Conservation (phyloP, 495 filamentous ascomycete species). For the Saxispiralis lemnorum region DNA sequence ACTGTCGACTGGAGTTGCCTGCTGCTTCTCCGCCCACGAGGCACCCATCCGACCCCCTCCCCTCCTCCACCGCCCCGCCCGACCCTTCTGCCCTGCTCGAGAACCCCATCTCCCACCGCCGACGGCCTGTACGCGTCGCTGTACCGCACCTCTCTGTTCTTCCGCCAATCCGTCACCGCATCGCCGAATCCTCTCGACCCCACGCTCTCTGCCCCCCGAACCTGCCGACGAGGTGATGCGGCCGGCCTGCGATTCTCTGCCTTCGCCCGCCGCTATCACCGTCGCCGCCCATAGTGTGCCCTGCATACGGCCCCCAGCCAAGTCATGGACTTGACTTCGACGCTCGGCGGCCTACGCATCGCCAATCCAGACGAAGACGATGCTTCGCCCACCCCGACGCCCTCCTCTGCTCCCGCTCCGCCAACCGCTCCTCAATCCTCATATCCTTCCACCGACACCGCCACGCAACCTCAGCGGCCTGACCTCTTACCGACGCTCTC, state of each 20-base stretch:
- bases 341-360: slow-evolving; percentile 85
- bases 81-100: not conserved
- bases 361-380: slow-evolving; percentile 77
- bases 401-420: slow-evolving; percentile 1
- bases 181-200: too few relatives aligned
- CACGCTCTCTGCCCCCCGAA: too few relatives aligned
- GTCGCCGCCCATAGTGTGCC: not conserved
- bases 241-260: too few relatives aligned
- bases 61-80: not conserved
- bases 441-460: slow-evolving; percentile 17
- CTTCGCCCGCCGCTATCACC: not conserved
- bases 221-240: too few relatives aligned
- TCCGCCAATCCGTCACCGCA: too few relatives aligned
- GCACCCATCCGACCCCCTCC: not conserved
- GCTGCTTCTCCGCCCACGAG: not conserved
- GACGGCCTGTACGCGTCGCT: not conserved
- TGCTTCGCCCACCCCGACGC: not conserved
- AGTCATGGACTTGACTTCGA: slow-evolving; percentile 57
- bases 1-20: too few relatives aligned
- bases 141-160: too few relatives aligned
- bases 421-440: slow-evolving; percentile 15
- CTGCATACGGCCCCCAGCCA: slow-evolving; percentile 72
- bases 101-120: not conserved
- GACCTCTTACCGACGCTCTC: slow-evolving; percentile 6
- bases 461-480: slow-evolving; percentile 12